Percentiles rank a stretch among this genome's conserved stretches.
These are phyloP conservation scores for Clarireedia paspali DNA, from an alignment of 2,329 filamentous ascomycete genomes.

Conservation along the genomic window DNA sequence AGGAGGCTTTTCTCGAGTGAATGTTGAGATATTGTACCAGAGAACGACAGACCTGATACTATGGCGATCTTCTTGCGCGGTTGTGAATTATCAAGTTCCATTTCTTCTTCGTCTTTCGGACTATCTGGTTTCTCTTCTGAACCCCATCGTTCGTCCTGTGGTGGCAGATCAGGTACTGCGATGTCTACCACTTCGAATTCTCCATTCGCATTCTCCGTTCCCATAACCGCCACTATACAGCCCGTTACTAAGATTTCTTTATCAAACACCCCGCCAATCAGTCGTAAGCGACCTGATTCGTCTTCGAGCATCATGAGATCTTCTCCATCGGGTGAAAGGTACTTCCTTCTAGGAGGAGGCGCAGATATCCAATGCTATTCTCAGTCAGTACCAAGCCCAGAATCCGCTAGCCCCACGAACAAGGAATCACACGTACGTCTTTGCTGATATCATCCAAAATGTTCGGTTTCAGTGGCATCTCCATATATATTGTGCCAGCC, in stretches of 20 bases:
- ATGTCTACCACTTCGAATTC: constrained; percentile 90
- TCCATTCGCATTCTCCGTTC: constrained; percentile 85
- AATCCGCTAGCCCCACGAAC: background rate
- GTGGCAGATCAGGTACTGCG: constrained; percentile 77
- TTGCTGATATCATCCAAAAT: constrained; percentile 92
- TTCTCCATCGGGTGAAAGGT: constrained; percentile 52
- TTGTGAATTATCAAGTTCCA: constrained; percentile 47
- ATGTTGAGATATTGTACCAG: constrained; percentile 63
- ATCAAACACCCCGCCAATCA: constrained; percentile 65
- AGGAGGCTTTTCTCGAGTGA: constrained; percentile 70
- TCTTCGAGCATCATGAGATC: constrained; percentile 84
- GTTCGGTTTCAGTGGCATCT: constrained; percentile 92
- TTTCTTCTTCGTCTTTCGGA: constrained; percentile 40
- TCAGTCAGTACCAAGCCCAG: too few relatives aligned
- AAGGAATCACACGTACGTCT: constrained; percentile 53
- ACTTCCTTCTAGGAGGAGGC: constrained; percentile 69
- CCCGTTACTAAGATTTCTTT: constrained; percentile 77
- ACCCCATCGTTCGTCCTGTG: constrained; percentile 75
- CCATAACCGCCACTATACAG: constrained; percentile 88
- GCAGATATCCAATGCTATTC: constrained; percentile 78
- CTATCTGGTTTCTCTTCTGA: constrained; percentile 42
- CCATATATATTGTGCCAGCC: constrained; percentile 90
- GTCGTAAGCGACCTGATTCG: constrained; percentile 78
- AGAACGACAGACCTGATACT: constrained; percentile 81
- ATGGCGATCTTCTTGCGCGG: constrained; percentile 62